Base-by-base conservation (phyloP, 371 early-diverging fungal genomes). In the Rhizopus stolonifer region DNA sequence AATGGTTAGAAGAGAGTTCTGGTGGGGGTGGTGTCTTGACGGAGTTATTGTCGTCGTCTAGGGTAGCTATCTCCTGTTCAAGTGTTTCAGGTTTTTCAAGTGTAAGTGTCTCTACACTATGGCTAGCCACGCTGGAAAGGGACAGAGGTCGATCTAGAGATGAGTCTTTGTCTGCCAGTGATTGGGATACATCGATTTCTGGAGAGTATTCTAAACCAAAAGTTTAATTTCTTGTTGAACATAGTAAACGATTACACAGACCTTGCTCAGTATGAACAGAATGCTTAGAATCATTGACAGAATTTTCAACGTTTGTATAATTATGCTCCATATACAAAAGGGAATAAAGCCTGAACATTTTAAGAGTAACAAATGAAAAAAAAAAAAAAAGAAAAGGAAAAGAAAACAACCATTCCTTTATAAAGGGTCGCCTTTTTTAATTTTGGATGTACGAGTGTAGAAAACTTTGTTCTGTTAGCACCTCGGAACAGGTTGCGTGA, bases 81-180 rank as follows among this genome's bases (percentile, higher is more conserved):
- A 36, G 13, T 42, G 42, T 42, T 42, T 42, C 42, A 42, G 42
- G 21, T 19, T 18, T 42, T 42, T 36, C n/a, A 5, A 36, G 36
- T n/a, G 36, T 4, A n/a, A 15, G 36, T 11, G 36, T 36, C 4
- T n/a, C 36, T n/a, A n/a, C n/a, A n/a, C n/a, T n/a, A n/a, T n/a
- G n/a, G 36, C 31, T 29, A 4, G 31, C 10, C 7, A 29, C n/a
- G 31, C 31, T 29, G 31, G 31, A 4, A 15, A 5, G n/a, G 5
- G 36, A 8, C 36, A 36, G 14, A 36, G 36, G 15, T 11, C n/a
- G 36, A 4, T 8, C n/a, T 36, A 36, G 36, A 36, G 36, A 36
- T n/a, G n/a, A 11, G 9, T 4, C 5, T 36, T 8, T 9, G 1
- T 11, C 9, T 11, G 6, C 29, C 11, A 11, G 9, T 29, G 29